Evolutionary conservation across 495 filamentous ascomycete species (phyloP), one percentile per base, ranked within the genome.

Genomic region (Glutinoglossum americanum): DNA sequence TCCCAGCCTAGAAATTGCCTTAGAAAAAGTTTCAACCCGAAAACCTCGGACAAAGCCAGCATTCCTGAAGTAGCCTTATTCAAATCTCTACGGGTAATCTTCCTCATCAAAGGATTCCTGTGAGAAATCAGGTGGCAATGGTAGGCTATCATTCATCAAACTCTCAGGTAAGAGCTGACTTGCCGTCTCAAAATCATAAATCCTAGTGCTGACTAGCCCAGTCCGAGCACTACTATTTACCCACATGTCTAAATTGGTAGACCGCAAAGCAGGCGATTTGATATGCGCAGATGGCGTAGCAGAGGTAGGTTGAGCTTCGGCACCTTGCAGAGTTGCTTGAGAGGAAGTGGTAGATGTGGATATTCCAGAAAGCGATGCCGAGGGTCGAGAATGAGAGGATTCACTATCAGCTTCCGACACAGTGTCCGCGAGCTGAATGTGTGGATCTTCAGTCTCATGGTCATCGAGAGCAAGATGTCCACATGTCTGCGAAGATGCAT

Each of bases 81-180:
- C n/a, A n/a, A n/a, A n/a, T n/a, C n/a, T n/a, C n/a, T n/a, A n/a
- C n/a, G 41, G 7, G 17, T 45, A 45, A 45, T 53, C 49, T 15
- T 53, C 49, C 3, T 53, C 49, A 30, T 53, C 23, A 30, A 17
- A 27, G 11, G 6, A 27, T 2, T n/a, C 15, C 23, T 1, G n/a
- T 1, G 25, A 41, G 19, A 41, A 49, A 53, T 10, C 30, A 23
- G 71, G 74, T 35, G 72, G 73, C 13, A 57, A 62, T 19, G 68
- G 66, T 35, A 74, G 62, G 62, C 71, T 70, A 59, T 75, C 74
- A 37, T 71, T 64, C 59, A 79, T 32, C 60, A 81, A 61, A 63
- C 76, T 80, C 44, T 77, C 75, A 32, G 72, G 73, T 56, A 76
- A 66, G 63, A 79, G 64, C 64, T 78, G 72, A 53, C 72, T 77